Evolutionary conservation across 257 asterid genomes (phyloP), one percentile per base, ranked within the genome.

Genomic region (Solanum sitiens): DNA sequence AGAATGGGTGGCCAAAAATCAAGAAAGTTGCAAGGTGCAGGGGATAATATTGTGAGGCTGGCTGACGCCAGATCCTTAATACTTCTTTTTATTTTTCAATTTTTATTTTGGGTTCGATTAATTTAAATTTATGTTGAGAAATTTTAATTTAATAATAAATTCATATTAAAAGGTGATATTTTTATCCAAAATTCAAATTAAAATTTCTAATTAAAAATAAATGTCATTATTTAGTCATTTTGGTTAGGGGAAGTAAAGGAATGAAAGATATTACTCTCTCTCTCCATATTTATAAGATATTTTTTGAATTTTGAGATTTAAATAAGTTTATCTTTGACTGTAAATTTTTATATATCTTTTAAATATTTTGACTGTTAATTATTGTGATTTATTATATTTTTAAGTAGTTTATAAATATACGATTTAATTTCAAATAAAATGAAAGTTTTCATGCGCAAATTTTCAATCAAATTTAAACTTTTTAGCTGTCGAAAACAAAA

Each of bases 231-330:
- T 23, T 21, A 18, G 16, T 32, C 14, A 11, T 2, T 30, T 30
- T 35, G 40, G 77, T 15, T 16, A 4, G 7, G 76, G n/a, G 2
- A 71, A 32, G n/a, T 14, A 71, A 70, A 70, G 12, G 37, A 23
- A 65, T 11, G 72, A 65, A 0, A 0, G 32, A 71, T 39, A 39
- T 39, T 7, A 39, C 42, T 39, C 2, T 7, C 2, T 39, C 9
- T 7, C 0, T 37, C 0, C 0, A 0, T 1, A 37, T 37, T 37
- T 37, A 1, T 37, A 7, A 5, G 40, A 1, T 7, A 37, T 37
- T 7, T 37, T 37, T 0, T 7, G 2, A 1, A 37, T 37, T 37
- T 37, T 0, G 0, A 37, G 0, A 37, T 6, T 37, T 7, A 37
- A 37, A 37, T 6, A 37, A 37, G 8, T 37, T 37, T 37, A 37